Conservation (phyloP, 768 basidiomycete genomes). For the Naganishia onofrii region DNA sequence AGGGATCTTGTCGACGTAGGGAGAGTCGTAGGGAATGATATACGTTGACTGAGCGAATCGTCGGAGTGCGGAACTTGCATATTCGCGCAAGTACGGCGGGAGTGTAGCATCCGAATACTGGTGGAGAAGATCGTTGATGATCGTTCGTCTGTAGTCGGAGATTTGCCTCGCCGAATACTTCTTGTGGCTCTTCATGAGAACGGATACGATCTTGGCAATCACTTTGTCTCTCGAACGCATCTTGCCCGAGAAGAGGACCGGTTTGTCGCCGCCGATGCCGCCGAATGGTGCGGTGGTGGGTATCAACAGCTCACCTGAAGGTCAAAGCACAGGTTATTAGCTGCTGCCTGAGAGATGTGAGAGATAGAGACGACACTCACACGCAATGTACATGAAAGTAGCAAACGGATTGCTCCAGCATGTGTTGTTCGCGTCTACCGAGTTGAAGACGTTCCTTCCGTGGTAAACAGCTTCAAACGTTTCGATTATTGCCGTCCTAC, state of each 20-base stretch:
- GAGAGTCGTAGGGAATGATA: neutral
- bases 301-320: constrained; percentile 1
- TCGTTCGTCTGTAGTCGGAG: neutral
- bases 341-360: too few relatives aligned
- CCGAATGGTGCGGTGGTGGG: neutral
- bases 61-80: neutral
- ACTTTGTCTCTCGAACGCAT: neutral
- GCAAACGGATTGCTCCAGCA: neutral
- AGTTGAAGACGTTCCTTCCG: neutral
- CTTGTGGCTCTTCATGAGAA: too few relatives aligned
- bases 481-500: neutral
- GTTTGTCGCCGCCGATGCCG: neutral
- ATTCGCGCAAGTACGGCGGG: neutral
- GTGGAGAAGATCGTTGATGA: neutral
- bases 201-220: neutral
- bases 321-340: too few relatives aligned
- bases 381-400: constrained; percentile 2
- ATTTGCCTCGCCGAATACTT: neutral
- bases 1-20: too few relatives aligned
- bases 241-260: neutral
- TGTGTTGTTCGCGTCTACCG: too few relatives aligned
- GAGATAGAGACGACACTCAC: neutral
- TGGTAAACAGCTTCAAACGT: neutral
- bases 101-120: neutral
- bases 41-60: neutral